These are phyloP conservation scores for Termitomyces eurrhizus DNA, from an alignment of 768 basidiomycete genomes.

Conservation along the genomic window DNA sequence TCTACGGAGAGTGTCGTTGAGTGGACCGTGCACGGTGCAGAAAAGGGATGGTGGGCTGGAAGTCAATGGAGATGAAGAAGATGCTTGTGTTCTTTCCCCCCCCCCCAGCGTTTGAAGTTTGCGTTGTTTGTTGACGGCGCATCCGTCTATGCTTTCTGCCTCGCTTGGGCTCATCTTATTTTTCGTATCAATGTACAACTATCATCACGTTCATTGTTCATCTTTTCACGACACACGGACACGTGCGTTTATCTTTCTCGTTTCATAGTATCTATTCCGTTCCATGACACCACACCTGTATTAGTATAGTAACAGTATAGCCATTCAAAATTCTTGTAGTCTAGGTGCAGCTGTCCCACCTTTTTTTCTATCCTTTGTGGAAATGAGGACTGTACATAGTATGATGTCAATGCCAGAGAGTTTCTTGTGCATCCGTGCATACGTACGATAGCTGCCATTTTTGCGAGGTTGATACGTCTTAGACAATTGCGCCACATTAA, in stretches of 20 bases:
- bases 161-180: neutral
- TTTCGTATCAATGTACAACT: neutral
- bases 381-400: too few species aligned
- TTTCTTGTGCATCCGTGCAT: neutral
- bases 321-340: neutral
- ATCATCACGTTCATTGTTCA: neutral
- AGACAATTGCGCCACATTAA: neutral
- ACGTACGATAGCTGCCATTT: neutral
- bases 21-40: conserved; percentile 69
- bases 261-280: too few species aligned
- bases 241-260: neutral
- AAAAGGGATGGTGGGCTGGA: conserved; percentile 70
- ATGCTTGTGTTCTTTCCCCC: neutral
- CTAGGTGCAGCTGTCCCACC: neutral
- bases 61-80: conserved; percentile 37
- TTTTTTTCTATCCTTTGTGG: neutral
- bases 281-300: neutral
- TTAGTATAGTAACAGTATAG: neutral
- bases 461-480: neutral
- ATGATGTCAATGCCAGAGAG: neutral
- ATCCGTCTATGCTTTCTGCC: neutral
- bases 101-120: neutral
- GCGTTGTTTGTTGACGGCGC: neutral
- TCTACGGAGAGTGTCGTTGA: conserved; percentile 66
- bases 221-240: neutral